These are phyloP conservation scores for Trichosporon asahii DNA, from an alignment of 1,284 basidiomycete genomes.

Conservation along the genomic window DNA sequence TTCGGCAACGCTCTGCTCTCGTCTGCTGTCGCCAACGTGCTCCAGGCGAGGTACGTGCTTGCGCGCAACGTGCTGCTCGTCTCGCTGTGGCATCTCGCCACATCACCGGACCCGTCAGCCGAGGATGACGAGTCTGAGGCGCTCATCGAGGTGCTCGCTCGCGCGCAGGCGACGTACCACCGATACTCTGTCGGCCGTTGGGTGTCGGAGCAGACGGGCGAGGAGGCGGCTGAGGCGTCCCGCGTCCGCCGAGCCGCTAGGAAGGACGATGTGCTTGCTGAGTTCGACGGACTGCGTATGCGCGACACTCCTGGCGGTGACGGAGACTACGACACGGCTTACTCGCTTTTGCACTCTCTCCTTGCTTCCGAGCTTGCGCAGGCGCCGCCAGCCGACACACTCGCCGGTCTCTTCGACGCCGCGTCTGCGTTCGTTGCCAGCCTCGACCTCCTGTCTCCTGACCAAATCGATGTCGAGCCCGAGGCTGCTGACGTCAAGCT, in stretches of 20 bases:
- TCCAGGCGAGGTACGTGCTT: constrained; percentile 43
- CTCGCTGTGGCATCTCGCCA: constrained; percentile 41
- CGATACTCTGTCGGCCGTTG: constrained; percentile 45
- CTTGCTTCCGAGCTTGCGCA: constrained; percentile 52
- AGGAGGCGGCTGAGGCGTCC: constrained; percentile 27
- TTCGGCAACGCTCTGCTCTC: constrained; percentile 45
- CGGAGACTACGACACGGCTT: constrained; percentile 53
- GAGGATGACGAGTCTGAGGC: constrained; percentile 36
- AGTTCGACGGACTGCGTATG: constrained; percentile 54
- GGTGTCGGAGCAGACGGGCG: constrained; percentile 38
- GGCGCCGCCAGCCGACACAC: constrained; percentile 58
- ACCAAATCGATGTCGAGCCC: constrained; percentile 34
- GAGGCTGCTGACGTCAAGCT: constrained; percentile 61
- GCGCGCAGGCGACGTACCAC: constrained; percentile 44
- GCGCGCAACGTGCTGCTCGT: constrained; percentile 45
- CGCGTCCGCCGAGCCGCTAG: constrained; percentile 21
- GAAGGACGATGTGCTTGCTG: constrained; percentile 36
- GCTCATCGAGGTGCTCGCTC: constrained; percentile 37
- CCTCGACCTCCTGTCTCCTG: constrained; percentile 19
- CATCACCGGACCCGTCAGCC: constrained; percentile 28
- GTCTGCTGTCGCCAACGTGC: constrained; percentile 31
- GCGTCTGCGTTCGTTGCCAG: constrained; percentile 23
- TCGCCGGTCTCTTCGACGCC: constrained; percentile 27
- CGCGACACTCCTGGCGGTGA: constrained; percentile 28
- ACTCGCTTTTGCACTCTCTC: constrained; percentile 68